phyloP scores from a whole-genome alignment of 192 early-diverging fungal species.

The Mortierella claussenii region DNA sequence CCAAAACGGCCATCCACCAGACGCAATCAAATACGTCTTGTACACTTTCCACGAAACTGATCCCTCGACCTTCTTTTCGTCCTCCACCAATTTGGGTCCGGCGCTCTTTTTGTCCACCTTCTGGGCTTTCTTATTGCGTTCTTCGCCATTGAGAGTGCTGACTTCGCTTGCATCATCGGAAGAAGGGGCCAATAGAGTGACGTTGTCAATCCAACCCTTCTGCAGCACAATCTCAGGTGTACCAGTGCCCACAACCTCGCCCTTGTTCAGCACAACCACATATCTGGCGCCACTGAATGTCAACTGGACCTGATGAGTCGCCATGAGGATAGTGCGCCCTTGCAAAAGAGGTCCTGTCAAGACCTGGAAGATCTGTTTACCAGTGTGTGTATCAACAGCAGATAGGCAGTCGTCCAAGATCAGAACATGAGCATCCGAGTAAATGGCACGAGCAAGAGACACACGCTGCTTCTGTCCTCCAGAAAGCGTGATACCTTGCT shows the following conservation, averaged over 20 bases:
- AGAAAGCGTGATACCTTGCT: constrained; percentile 85
- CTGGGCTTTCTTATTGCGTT: constrained; percentile 37
- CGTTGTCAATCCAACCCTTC: constrained; percentile 57
- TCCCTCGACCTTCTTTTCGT: constrained; percentile 88
- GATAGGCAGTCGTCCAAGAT: constrained; percentile 89
- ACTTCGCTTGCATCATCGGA: constrained; percentile 32
- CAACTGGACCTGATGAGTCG: constrained; percentile 82
- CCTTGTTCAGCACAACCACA: constrained; percentile 65
- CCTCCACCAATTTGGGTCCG: constrained; percentile 70
- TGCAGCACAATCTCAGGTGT: constrained; percentile 41
- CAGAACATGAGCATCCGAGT: constrained; percentile 68
- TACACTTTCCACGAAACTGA: constrained; percentile 80
- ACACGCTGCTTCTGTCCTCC: constrained; percentile 93
- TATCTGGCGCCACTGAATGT: constrained; percentile 62
- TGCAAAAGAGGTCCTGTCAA: constrained; percentile 75
- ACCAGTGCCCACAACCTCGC: constrained; percentile 30
- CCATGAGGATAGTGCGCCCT: constrained; percentile 83
- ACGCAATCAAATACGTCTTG: constrained; percentile 75
- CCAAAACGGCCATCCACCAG: constrained; percentile 73
- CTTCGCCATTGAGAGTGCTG: constrained; percentile 52
- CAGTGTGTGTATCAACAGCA: constrained; percentile 88
- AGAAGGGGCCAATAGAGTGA: constrained; percentile 3
- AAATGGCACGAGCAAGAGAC: constrained; percentile 86
- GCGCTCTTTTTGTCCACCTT: constrained; percentile 36
- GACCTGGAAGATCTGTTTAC: constrained; percentile 84